These are phyloP conservation scores for Boletus sp. DNA, from an alignment of 1,284 basidiomycete genomes.

Conservation along the genomic window DNA sequence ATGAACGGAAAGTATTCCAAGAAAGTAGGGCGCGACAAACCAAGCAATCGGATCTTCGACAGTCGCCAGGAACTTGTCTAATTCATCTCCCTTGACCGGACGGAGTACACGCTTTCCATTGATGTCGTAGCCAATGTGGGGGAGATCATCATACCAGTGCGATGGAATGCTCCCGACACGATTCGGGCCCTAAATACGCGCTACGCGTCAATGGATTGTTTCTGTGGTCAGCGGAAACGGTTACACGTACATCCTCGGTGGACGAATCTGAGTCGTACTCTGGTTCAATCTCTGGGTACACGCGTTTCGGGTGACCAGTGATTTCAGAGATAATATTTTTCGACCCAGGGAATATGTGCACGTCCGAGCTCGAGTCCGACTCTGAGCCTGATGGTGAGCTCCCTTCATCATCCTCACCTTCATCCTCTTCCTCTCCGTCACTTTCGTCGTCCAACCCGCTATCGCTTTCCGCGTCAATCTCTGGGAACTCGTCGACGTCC, in stretches of 20 bases:
- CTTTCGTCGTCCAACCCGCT: slow-evolving; percentile 46
- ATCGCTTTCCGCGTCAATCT: slow-evolving; percentile 27
- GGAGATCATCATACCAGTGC: slow-evolving; percentile 99
- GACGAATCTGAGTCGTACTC: slow-evolving; percentile 97
- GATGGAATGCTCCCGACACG: slow-evolving; percentile 93
- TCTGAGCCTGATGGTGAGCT: slow-evolving; percentile 25
- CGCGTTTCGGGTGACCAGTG: slow-evolving; percentile 83
- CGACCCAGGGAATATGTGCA: slow-evolving; percentile 56
- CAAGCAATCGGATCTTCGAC: slow-evolving; percentile 91
- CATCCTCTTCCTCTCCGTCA: slow-evolving; percentile 28
- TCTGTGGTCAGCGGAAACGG: background rate
- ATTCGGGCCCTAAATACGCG: slow-evolving; percentile 69
- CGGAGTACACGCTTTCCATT: slow-evolving; percentile 92
- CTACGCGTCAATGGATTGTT: slow-evolving; percentile 9
- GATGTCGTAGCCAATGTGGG: slow-evolving; percentile 98
- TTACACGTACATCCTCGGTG: slow-evolving; percentile 85
- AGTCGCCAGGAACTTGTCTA: slow-evolving; percentile 95
- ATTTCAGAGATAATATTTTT: slow-evolving; percentile 75
- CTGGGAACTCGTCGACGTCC: slow-evolving; percentile 43
- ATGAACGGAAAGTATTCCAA: slow-evolving; percentile 7
- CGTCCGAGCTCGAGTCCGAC: slow-evolving; percentile 33
- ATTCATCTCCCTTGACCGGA: slow-evolving; percentile 92
- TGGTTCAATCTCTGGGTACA: slow-evolving; percentile 93
- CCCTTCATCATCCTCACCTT: slow-evolving; percentile 35
- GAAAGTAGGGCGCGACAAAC: slow-evolving; percentile 41